These are phyloP conservation scores for Candida sakaeoensis DNA, from an alignment of 805 yeast species.

Conservation along the genomic window DNA sequence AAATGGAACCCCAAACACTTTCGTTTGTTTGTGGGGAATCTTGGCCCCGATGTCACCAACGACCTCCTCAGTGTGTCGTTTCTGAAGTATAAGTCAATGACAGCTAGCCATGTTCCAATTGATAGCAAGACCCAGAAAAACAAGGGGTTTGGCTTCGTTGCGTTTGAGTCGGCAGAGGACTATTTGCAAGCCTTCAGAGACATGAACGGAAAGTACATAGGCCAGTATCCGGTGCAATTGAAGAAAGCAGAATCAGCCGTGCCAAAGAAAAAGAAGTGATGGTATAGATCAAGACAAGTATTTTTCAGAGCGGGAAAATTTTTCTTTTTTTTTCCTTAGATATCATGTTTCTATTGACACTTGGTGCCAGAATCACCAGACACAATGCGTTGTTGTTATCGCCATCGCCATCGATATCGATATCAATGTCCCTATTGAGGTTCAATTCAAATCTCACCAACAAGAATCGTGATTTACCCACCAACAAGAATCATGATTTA, in stretches of 20 bases:
- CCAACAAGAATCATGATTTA: slow-evolving; percentile 8
- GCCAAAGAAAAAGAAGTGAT: slow-evolving; percentile 9
- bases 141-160: slow-evolving; percentile 74
- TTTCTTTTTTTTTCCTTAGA: slow-evolving; percentile 1
- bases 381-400: no score
- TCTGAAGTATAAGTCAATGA: slow-evolving; percentile 46
- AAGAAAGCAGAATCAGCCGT: slow-evolving; percentile 53
- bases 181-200: slow-evolving; percentile 69
- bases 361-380: not conserved
- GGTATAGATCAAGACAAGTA: no score
- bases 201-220: slow-evolving; percentile 74
- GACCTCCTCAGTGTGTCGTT: slow-evolving; percentile 54
- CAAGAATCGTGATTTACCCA: not conserved
- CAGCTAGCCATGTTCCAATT: slow-evolving; percentile 57
- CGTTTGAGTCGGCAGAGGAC: slow-evolving; percentile 62
- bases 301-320: no score
- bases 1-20: slow-evolving; percentile 74
- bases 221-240: slow-evolving; percentile 67
- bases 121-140: slow-evolving; percentile 45
- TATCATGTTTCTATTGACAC: not conserved
- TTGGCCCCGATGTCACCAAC: slow-evolving; percentile 65
- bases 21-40: slow-evolving; percentile 70
- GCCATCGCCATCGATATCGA: not conserved
- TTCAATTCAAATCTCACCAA: slow-evolving; percentile 24
- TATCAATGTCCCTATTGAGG: not conserved